Evolutionary conservation across 2,329 filamentous ascomycete genomes (phyloP), one percentile per base, ranked within the genome.

Genomic region (Xylariales sp.): DNA sequence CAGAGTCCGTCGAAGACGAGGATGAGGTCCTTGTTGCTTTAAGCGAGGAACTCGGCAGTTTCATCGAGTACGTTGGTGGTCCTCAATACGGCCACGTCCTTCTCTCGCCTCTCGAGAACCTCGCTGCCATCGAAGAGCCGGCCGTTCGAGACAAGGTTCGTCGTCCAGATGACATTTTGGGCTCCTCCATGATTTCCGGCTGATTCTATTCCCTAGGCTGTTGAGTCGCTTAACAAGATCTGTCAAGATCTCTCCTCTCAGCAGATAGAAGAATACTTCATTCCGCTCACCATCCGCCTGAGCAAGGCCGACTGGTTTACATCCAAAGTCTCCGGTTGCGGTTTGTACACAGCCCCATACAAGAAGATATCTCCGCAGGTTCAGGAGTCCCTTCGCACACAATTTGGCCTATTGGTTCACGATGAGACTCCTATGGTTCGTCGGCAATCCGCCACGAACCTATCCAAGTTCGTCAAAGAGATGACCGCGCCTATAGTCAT

Each of bases 251-350:
- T 99, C 64, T 97, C 94, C 58, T 85, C 93, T 75, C 88, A 93
- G 81, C 96, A 99, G 84, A 91, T 98, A 79, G 96, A 99, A 85
- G 93, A 97, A 77, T 93, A 94, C 83, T 98, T 98, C 84, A 95
- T 99, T 75, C 96, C 96, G 70, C 91, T 99, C 78, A 94, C 94
- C 68, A 89, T 97, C 78, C 93, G 96, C 79, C 92, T 99, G 69
- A 97, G 96, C 73, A 99, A 98, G 87, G 96, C 96, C 82, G 96
- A 99, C 83, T 99, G 96, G 96, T 99, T 99, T 82, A 99, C 96
- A 65, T 98, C 96, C 72, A 99, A 98, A 84, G 96, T 99, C 72
- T 99, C 96, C 39, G 96, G 95, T 70, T 97, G 95, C 72, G 96
- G 96, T 71, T 91, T 99, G 71, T 99, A 95, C 85, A 96, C 93